Base-by-base conservation (phyloP, 176 grass and related monocot genomes). In the Urochloa ruziziensis region DNA sequence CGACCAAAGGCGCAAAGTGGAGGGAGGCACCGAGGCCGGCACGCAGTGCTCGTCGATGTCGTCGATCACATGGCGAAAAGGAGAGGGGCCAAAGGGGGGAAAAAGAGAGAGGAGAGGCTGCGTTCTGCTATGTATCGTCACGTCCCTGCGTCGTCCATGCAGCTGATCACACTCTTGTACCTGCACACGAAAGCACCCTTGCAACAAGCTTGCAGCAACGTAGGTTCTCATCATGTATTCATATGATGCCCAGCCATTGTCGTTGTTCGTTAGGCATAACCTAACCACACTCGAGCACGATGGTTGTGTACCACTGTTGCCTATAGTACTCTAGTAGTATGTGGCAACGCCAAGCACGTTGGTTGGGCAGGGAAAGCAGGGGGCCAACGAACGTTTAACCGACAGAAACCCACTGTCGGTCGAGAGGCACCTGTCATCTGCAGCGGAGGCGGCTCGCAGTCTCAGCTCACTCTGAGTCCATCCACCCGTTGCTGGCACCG, bases 321-420 rank as follows among this genome's bases (percentile, higher is more conserved):
- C n/a, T n/a, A n/a, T n/a, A n/a, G n/a, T n/a, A n/a, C n/a, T n/a
- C n/a, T n/a, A n/a, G n/a, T n/a, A n/a, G n/a, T 35, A 64, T 7
- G 33, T 37, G 33, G 65, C 11, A 27, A 27, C 0, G 23, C 19
- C 4, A 43, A 17, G 40, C 24, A 70, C 2, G 40, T 70, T 44
- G 3, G 56, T 46, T 46, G 32, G 34, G 27, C 64, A 52, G 51
- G 46, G 19, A 35, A 47, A 69, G 6, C 12, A 6, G 29, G 60
- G 21, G 17, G n/a, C 6, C 19, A 13, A 35, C 30, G 39, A n/a
- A n/a, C n/a, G n/a, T n/a, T 16, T 15, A 28, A 51, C 64, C 74
- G 33, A 78, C 83, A 60, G 52, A 70, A 24, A 47, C 52, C 51
- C n/a, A 49, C 39, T 39, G 65, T 85, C 83, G 74, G 65, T 56